Evolutionary conservation across 1,284 basidiomycete species (phyloP).

Genomic region (Trichosporon ovoides): DNA sequence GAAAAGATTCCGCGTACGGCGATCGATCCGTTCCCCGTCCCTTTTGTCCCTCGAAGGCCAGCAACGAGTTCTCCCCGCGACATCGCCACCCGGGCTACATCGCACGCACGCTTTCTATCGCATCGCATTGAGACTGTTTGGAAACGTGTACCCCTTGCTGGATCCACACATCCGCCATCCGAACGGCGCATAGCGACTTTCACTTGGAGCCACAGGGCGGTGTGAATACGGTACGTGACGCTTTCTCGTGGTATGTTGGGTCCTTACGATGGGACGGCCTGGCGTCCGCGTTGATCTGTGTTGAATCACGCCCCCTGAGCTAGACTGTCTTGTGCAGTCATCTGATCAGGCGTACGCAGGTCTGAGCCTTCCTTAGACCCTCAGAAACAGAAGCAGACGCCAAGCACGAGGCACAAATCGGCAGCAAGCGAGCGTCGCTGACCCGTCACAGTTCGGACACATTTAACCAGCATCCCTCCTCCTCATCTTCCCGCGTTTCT

Average conservation of each 20-base stretch:
- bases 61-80: not conserved
- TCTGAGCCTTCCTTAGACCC: not conserved
- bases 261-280: not conserved
- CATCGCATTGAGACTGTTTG: not conserved
- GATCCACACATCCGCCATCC: not conserved
- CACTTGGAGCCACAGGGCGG: not conserved
- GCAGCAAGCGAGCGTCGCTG: not conserved
- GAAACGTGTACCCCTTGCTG: constrained; percentile 1
- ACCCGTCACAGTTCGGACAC: not conserved
- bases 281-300: not conserved
- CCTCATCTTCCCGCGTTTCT: not conserved
- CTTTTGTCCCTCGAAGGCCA: no score
- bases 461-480: not conserved
- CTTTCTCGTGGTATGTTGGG: not conserved
- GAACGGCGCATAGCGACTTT: not conserved
- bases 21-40: no score
- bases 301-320: not conserved
- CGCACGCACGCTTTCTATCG: not conserved
- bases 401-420: not conserved
- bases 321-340: not conserved
- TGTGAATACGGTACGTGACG: constrained; percentile 5
- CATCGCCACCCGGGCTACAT: constrained; percentile 2
- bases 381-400: not conserved
- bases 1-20: no score
- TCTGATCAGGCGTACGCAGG: not conserved